Evolutionary conservation across 805 yeast genomes (phyloP).

Genomic region (Lachancea nothofagi): DNA sequence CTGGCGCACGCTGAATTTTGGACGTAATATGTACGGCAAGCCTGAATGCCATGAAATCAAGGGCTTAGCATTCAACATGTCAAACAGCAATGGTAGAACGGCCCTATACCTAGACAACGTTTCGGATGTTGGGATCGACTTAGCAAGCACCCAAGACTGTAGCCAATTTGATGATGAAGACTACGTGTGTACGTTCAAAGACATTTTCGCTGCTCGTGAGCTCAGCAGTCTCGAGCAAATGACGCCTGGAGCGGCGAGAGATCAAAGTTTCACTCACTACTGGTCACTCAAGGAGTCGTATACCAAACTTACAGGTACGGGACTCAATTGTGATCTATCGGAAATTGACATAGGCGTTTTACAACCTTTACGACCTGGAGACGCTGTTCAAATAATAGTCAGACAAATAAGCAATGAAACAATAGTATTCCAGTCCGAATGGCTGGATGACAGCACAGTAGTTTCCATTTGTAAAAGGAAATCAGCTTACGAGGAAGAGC

Average conservation of each 20-base stretch:
- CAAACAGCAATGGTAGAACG: slow-evolving; percentile 50
- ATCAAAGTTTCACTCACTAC: slow-evolving; percentile 41
- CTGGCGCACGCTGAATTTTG: slow-evolving; percentile 23
- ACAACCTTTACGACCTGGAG: neutral
- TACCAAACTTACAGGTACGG: slow-evolving; percentile 61
- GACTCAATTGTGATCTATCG: slow-evolving; percentile 39
- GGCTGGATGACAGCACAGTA: slow-evolving; percentile 20
- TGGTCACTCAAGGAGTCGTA: slow-evolving; percentile 84
- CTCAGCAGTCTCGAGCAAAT: slow-evolving; percentile 25
- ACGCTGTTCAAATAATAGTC: neutral
- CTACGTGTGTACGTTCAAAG: slow-evolving; percentile 37
- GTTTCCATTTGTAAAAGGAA: slow-evolving; percentile 12
- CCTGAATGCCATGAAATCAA: slow-evolving; percentile 37
- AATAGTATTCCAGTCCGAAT: slow-evolving; percentile 20
- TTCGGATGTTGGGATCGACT: slow-evolving; percentile 42
- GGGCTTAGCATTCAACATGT: slow-evolving; percentile 46
- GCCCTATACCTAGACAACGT: slow-evolving; percentile 39
- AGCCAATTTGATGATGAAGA: slow-evolving; percentile 20
- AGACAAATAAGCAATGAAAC: slow-evolving; percentile 9
- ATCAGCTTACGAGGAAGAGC: neutral
- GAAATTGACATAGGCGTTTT: slow-evolving; percentile 28
- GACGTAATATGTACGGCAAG: slow-evolving; percentile 47
- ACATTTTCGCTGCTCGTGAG: slow-evolving; percentile 40
- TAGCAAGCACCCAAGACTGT: slow-evolving; percentile 36
- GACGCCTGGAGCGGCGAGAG: slow-evolving; percentile 16